Base-by-base conservation (phyloP, 805 yeast species). In the Metschnikowia lochheadii region DNA sequence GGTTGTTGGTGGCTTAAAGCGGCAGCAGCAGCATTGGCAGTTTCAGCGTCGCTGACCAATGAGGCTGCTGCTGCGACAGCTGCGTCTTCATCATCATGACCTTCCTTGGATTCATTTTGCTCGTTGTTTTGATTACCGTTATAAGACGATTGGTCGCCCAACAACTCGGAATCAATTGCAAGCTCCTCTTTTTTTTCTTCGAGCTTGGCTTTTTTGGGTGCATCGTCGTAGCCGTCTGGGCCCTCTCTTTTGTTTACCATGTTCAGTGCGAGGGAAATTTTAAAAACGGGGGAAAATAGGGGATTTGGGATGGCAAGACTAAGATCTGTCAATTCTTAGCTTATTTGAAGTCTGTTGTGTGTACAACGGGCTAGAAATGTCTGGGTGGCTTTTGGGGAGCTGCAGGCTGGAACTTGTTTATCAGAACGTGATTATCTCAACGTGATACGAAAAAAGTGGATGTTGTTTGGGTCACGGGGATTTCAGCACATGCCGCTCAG, bases 151-250 rank as follows among this genome's bases (percentile, higher is more conserved):
- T 72, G 75, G 55, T 73, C 77, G 40, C 70, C 73, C 55, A 74
- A 66, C 53, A 74, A 64, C 54, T 72, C 78, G 34, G 74, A 67
- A 58, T 72, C 78, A 48, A 73, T 74, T 48, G 72, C 74, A 40
- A 66, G 57, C 45, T 58, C 62, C 5, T 58, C 58, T 33, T 57
- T 56, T 38, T 58, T 57, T 20, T 32, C 55, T 48, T 49, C 58
- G 23, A 47, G 51, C 44, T 56, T 56, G 21, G 47, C 38, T 36
- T 56, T 57, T 42, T 57, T 57, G 46, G 50, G 18, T 31, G 49
- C 53, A 32, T 51, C 54, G 36, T 46, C 56, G 52, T 56, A 57
- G n/a, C 18, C 23, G 34, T 52, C 41, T 18, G 53, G 47, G 38
- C 49, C 45, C 11, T 57, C 61, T 52, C 61, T 56, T 43, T 57